Conservation (phyloP, 1,139 yeast genomes). For the Yamadazyma friedrichii region DNA sequence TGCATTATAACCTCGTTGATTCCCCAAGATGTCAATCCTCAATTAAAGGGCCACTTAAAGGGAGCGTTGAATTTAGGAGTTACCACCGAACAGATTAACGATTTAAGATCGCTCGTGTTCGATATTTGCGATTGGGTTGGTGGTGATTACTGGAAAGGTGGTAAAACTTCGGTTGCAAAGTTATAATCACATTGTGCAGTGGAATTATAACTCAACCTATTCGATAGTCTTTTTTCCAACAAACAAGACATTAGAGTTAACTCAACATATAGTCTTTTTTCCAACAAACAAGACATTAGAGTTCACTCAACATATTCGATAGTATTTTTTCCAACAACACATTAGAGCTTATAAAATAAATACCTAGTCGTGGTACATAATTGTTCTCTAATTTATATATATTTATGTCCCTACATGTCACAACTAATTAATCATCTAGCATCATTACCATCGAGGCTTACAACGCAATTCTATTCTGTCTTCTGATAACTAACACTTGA, state of each 20-base stretch:
- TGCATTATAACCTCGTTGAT: slow-evolving; percentile 78
- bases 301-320: no score
- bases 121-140: slow-evolving; percentile 77
- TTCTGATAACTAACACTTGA: slow-evolving; percentile 64
- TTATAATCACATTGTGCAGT: slow-evolving; percentile 26
- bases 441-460: slow-evolving; percentile 1
- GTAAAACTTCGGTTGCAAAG: slow-evolving; percentile 63
- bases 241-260: no score
- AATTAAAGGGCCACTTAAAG: slow-evolving; percentile 81
- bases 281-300: no score
- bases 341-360: no score
- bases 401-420: no score
- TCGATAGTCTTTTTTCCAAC: no score
- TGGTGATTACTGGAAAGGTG: slow-evolving; percentile 45
- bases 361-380: no score
- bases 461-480: slow-evolving; percentile 57
- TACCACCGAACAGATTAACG: slow-evolving; percentile 58
- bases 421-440: no score
- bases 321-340: no score
- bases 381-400: no score
- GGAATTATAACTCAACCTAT: neutral
- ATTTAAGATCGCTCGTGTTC: slow-evolving; percentile 61
- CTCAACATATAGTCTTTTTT: no score
- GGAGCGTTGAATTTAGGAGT: slow-evolving; percentile 87
- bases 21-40: slow-evolving; percentile 95